phyloP scores from a whole-genome alignment of 805 yeast genomes.

The Yamadazyma philogaea region DNA sequence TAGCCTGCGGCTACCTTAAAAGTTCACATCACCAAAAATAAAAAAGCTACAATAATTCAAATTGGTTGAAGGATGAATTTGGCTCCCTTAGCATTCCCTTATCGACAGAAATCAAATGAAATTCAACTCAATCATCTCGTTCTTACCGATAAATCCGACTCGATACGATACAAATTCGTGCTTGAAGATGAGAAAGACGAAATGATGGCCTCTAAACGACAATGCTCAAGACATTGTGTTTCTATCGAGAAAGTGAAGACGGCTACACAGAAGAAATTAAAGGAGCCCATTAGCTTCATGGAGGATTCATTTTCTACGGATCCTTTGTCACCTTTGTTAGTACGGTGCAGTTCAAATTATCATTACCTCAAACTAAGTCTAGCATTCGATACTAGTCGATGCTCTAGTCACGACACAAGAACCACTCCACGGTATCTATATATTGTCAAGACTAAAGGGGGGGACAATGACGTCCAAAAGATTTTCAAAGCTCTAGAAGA shows the following conservation, averaged over 20 bases:
- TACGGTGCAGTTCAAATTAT: slow-evolving; percentile 23
- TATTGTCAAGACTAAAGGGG: slow-evolving; percentile 29
- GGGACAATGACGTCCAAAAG: not conserved
- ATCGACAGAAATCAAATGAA: slow-evolving; percentile 13
- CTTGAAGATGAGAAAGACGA: slow-evolving; percentile 13
- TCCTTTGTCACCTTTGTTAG: slow-evolving; percentile 27
- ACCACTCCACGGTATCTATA: slow-evolving; percentile 21
- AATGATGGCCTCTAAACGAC: not conserved
- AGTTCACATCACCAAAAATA: not conserved
- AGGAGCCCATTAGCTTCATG: slow-evolving; percentile 24
- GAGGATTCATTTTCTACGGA: slow-evolving; percentile 17
- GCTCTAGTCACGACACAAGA: slow-evolving; percentile 3
- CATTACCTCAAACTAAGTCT: slow-evolving; percentile 27
- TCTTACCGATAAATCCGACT: slow-evolving; percentile 27
- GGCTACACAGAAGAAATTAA: slow-evolving; percentile 12
- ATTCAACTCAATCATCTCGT: slow-evolving; percentile 22
- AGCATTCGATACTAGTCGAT: slow-evolving; percentile 14
- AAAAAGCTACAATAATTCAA: not conserved
- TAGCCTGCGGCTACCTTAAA: not conserved
- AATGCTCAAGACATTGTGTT: slow-evolving; percentile 17
- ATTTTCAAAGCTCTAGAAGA: not conserved
- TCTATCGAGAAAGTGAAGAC: slow-evolving; percentile 19
- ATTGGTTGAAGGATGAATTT: not conserved
- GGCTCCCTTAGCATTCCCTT: slow-evolving; percentile 27
- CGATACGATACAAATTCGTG: slow-evolving; percentile 19